phyloP scores from a whole-genome alignment of 768 basidiomycete genomes.

The Cubamyces sp. region DNA sequence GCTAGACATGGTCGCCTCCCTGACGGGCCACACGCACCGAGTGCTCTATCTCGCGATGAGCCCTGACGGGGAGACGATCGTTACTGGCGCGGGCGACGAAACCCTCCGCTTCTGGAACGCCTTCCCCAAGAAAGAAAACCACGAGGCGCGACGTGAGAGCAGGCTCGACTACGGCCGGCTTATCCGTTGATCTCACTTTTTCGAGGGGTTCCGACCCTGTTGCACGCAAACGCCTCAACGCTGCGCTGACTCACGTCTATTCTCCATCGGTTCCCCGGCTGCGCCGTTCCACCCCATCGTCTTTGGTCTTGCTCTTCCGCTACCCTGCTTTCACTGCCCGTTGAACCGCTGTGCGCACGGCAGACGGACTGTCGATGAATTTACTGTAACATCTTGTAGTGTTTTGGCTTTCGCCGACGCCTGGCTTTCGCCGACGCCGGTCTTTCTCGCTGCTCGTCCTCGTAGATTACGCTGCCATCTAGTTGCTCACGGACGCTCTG shows the following conservation, averaged over 20 bases:
- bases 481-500: constrained; percentile 24
- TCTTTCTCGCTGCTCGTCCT: constrained; percentile 18
- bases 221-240: not conserved
- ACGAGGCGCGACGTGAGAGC: constrained; percentile 42
- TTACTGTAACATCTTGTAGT: constrained; percentile 27
- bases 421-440: constrained; percentile 17
- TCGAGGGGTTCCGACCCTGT: not conserved
- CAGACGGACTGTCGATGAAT: constrained; percentile 7
- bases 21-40: constrained; percentile 93
- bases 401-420: constrained; percentile 18
- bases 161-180: constrained; percentile 50
- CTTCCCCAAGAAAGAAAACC: constrained; percentile 74
- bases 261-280: not conserved
- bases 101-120: constrained; percentile 98
- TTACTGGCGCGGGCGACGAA: constrained; percentile 97
- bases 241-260: constrained; percentile 23
- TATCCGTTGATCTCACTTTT: constrained; percentile 33
- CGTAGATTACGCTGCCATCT: constrained; percentile 27
- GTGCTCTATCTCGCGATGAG: constrained; percentile 98
- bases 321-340: not conserved
- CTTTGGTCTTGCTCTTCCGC: not conserved
- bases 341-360: not conserved
- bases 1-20: constrained; percentile 90
- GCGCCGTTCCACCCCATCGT: constrained; percentile 1
- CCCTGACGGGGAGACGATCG: constrained; percentile 96